Percentiles rank a stretch among this genome's conserved stretches.
Evolutionary conservation across 2,329 filamentous ascomycete species (phyloP).

Genomic region (Exophiala mesophila): DNA sequence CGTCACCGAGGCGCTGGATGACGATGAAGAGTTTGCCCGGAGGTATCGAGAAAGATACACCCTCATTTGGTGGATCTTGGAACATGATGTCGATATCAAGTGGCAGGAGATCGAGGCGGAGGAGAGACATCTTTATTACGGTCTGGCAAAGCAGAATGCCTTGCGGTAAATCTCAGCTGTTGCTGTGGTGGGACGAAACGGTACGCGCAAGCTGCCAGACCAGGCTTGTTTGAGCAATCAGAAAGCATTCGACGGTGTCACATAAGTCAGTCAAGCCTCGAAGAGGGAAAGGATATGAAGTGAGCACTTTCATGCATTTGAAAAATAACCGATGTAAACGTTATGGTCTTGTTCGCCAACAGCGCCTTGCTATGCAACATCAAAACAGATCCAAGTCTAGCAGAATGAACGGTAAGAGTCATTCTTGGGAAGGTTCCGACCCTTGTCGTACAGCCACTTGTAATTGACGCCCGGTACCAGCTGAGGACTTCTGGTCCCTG

Average conservation of each 20-base stretch:
- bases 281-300: too few relatives aligned
- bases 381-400: background rate
- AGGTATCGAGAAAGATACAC: background rate
- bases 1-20: background rate
- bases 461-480: conserved; percentile 72
- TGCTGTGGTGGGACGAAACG: too few relatives aligned
- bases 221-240: too few relatives aligned
- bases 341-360: too few relatives aligned
- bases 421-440: conserved; percentile 40
- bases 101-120: background rate
- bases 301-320: too few relatives aligned
- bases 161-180: too few relatives aligned
- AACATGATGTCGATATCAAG: background rate
- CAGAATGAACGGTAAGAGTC: conserved; percentile 18
- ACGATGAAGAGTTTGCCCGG: background rate
- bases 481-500: conserved; percentile 49
- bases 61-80: background rate
- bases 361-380: conserved; percentile 3
- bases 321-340: too few relatives aligned
- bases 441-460: conserved; percentile 92
- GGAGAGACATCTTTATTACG: background rate
- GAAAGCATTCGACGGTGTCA: too few relatives aligned
- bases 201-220: too few relatives aligned
- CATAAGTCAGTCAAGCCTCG: too few relatives aligned
- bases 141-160: background rate